phyloP scores from a whole-genome alignment of 805 yeast genomes.

The Wickerhamomyces alni region DNA sequence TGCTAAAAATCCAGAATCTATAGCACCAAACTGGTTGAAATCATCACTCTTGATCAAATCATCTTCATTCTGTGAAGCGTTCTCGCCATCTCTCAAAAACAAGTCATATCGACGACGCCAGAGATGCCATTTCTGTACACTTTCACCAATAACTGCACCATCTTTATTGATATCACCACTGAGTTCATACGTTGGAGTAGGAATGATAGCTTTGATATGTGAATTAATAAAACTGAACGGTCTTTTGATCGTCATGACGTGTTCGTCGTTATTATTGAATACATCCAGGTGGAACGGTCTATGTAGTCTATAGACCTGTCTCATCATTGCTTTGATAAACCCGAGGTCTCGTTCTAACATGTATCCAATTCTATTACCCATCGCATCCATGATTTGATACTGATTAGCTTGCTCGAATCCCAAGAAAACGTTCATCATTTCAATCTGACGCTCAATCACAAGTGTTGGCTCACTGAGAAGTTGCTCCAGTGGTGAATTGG shows the following conservation, averaged over 20 bases:
- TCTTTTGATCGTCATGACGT: conserved; percentile 61
- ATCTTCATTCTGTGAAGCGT: conserved; percentile 22
- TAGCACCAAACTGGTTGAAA: conserved; percentile 75
- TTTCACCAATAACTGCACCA: conserved; percentile 65
- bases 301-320: conserved; percentile 81
- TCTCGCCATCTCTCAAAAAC: conserved; percentile 30
- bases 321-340: conserved; percentile 52
- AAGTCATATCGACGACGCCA: conserved; percentile 89
- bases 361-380: conserved; percentile 72
- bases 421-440: conserved; percentile 76
- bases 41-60: conserved; percentile 22
- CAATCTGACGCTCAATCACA: conserved; percentile 83
- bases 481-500: conserved; percentile 52
- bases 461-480: conserved; percentile 75
- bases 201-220: conserved; percentile 68
- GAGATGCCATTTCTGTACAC: conserved; percentile 89
- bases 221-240: conserved; percentile 89
- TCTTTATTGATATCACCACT: conserved; percentile 25
- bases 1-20: conserved; percentile 82
- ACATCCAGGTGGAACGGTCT: conserved; percentile 79
- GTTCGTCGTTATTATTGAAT: conserved; percentile 56
- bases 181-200: conserved; percentile 27
- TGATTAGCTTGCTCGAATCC: conserved; percentile 91
- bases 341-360: conserved; percentile 73
- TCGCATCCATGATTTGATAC: conserved; percentile 65